Conservation (phyloP, 257 asterid genomes). For the Solanum ahanhuiri region DNA sequence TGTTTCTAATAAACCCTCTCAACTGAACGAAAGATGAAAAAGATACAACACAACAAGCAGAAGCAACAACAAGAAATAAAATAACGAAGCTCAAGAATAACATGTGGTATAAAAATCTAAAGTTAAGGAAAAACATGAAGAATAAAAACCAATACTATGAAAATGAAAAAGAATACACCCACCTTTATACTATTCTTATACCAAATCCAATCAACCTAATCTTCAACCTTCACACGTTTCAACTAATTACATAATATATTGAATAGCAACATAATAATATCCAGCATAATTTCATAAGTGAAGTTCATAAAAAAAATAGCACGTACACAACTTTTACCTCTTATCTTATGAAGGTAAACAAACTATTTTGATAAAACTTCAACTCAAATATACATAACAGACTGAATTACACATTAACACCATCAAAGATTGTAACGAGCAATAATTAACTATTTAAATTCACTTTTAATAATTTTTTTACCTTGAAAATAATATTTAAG, state of each 20-base stretch:
- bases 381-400: not conserved
- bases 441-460: not conserved
- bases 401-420: not conserved
- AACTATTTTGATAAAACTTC: not conserved
- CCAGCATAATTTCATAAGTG: fast-evolving
- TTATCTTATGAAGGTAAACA: not conserved
- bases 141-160: not conserved
- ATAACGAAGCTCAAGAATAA: too few relatives aligned
- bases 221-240: not conserved
- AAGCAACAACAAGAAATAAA: too few relatives aligned
- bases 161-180: not conserved
- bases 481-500: not conserved
- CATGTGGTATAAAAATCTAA: not conserved
- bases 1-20: too few relatives aligned
- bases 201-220: too few relatives aligned
- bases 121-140: not conserved
- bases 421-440: not conserved
- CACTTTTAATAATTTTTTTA: too few relatives aligned
- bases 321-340: not conserved
- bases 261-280: not conserved
- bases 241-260: too few relatives aligned
- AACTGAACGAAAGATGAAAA: not conserved
- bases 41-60: too few relatives aligned
- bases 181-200: not conserved
- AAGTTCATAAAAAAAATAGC: fast-evolving